Conservation (phyloP, 768 basidiomycete genomes). For the Mycena indigotica region DNA sequence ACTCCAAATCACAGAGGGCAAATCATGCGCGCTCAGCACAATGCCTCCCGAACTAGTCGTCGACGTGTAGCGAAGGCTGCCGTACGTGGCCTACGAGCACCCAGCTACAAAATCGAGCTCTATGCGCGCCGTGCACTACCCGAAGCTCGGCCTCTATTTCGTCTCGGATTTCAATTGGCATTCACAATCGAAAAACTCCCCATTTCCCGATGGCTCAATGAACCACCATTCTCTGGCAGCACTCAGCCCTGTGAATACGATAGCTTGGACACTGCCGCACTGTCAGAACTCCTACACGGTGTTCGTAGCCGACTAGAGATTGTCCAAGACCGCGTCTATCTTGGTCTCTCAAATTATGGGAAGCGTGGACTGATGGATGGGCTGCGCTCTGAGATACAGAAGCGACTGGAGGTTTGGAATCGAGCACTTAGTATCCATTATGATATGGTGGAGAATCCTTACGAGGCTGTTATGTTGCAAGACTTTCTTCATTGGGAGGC, state of each 20-base stretch:
- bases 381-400: neutral
- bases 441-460: neutral
- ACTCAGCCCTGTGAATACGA: no score
- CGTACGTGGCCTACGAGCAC: neutral
- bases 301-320: no score
- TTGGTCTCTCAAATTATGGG: neutral
- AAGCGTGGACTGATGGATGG: neutral
- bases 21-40: neutral
- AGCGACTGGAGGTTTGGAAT: neutral
- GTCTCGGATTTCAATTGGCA: neutral
- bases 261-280: no score
- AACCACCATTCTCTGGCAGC: neutral
- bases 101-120: neutral
- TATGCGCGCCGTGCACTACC: neutral
- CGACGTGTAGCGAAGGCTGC: neutral
- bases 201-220: neutral
- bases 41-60: neutral
- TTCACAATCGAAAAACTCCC: neutral
- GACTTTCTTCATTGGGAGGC: neutral
- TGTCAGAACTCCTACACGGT: no score
- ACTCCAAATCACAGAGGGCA: neutral
- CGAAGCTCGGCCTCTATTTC: neutral
- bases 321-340: neutral
- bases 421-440: neutral
- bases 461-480: neutral